Evolutionary conservation across 768 basidiomycete genomes (phyloP).

Genomic region (Mycena pura): DNA sequence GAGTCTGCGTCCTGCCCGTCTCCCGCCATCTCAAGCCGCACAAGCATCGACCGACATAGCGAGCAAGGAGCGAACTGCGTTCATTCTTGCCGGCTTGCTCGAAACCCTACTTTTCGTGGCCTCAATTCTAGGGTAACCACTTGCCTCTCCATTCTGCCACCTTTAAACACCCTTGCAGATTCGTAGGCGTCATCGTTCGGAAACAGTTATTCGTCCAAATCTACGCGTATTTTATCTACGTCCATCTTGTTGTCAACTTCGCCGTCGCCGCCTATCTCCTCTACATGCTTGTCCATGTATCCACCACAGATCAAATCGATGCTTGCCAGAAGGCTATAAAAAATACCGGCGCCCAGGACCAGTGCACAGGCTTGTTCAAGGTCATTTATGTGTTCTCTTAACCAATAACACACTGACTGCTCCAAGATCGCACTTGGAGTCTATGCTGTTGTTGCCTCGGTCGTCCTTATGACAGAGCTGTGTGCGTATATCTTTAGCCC

Average conservation of each 20-base stretch:
- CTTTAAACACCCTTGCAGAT: slow-evolving; percentile 41
- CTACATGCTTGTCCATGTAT: slow-evolving; percentile 53
- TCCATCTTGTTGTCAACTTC: slow-evolving; percentile 64
- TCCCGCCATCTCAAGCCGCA: not conserved
- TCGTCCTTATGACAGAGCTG: slow-evolving; percentile 58
- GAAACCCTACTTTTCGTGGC: slow-evolving; percentile 60
- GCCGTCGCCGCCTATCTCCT: slow-evolving; percentile 59
- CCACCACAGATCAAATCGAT: slow-evolving; percentile 46
- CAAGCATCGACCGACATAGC: slow-evolving; percentile 45
- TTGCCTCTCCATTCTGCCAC: not conserved
- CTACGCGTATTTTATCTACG: slow-evolving; percentile 62
- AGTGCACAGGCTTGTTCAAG: slow-evolving; percentile 51
- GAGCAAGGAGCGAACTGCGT: slow-evolving; percentile 44
- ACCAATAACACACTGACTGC: not conserved
- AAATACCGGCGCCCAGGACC: slow-evolving; percentile 46
- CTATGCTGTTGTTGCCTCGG: slow-evolving; percentile 50
- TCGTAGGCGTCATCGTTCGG: slow-evolving; percentile 67
- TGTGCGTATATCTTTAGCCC: slow-evolving; percentile 49
- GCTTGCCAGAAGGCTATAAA: slow-evolving; percentile 55
- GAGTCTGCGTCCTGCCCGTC: slow-evolving; percentile 32
- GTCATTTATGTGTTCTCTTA: not conserved
- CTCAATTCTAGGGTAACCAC: slow-evolving; percentile 60
- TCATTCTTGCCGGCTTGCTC: slow-evolving; percentile 58
- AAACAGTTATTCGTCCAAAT: slow-evolving; percentile 65
- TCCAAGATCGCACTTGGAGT: slow-evolving; percentile 48